These are phyloP conservation scores for Fragaria nilgerrensis DNA, from an alignment of 306 rosid species.

Conservation along the genomic window DNA sequence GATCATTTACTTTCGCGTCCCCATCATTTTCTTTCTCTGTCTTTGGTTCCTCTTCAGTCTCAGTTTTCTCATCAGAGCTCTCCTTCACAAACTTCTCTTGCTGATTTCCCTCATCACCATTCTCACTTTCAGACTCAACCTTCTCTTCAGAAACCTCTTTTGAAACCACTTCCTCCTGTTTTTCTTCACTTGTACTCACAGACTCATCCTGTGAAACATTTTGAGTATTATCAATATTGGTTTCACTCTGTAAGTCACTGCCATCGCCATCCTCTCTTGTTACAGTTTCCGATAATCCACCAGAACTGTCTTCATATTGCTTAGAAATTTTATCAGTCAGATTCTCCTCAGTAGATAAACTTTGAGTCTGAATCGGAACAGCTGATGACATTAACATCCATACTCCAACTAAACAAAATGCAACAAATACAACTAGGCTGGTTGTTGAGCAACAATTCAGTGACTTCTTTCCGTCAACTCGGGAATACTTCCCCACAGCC, in stretches of 20 bases:
- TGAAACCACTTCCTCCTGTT: slow-evolving; percentile 19
- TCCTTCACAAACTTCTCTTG: slow-evolving; percentile 26
- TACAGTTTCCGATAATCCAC: slow-evolving; percentile 36
- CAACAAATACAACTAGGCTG: slow-evolving; percentile 54
- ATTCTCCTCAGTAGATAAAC: slow-evolving; percentile 37
- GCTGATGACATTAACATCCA: slow-evolving; percentile 72
- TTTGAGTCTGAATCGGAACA: slow-evolving; percentile 53
- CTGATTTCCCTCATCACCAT: slow-evolving; percentile 29
- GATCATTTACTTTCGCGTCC: slow-evolving; percentile 16
- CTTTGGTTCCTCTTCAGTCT: slow-evolving; percentile 12
- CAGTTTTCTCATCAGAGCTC: slow-evolving; percentile 28
- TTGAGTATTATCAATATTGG: slow-evolving; percentile 12
- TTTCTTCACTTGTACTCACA: slow-evolving; percentile 20
- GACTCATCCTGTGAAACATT: slow-evolving; percentile 25
- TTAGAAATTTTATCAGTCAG: slow-evolving; percentile 25
- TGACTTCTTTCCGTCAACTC: slow-evolving; percentile 63
- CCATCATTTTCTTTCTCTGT: slow-evolving; percentile 9
- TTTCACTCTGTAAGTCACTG: slow-evolving; percentile 21
- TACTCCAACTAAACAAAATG: slow-evolving; percentile 66
- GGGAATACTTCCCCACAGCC: slow-evolving; percentile 59
- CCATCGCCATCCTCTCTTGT: slow-evolving; percentile 31
- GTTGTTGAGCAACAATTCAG: slow-evolving; percentile 50
- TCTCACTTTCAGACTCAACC: slow-evolving; percentile 18
- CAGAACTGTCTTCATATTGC: slow-evolving; percentile 43
- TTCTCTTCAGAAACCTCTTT: slow-evolving; percentile 22